Conservation (phyloP, 78 protist genomes). For the Dictyostelium brefeldianum region DNA sequence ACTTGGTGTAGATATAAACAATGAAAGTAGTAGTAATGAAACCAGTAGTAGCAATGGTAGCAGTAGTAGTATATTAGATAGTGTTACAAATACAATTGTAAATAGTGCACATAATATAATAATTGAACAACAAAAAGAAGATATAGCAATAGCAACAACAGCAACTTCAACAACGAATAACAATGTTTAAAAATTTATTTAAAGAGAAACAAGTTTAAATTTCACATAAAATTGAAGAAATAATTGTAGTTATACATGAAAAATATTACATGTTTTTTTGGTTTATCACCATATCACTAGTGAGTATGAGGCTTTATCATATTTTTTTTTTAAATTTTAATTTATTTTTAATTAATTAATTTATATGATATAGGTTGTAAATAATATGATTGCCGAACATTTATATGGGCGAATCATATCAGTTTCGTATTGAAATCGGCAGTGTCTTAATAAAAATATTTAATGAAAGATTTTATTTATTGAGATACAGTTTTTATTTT, state of each 20-base stretch:
- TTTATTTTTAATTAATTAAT: no score
- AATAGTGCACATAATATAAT: not conserved
- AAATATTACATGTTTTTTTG: no score
- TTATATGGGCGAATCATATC: no score
- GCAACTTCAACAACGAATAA: not conserved
- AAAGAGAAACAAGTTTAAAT: not conserved
- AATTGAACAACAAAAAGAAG: not conserved
- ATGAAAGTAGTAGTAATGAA: not conserved
- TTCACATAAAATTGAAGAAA: not conserved
- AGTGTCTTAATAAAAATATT: no score
- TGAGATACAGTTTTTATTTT: no score
- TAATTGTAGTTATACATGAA: not conserved
- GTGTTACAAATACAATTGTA: not conserved
- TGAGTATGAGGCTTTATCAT: no score
- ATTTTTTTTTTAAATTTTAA: no score
- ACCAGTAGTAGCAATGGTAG: not conserved
- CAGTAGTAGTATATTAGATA: not conserved
- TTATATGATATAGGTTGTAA: no score
- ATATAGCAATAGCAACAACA: not conserved
- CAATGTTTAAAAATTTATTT: not conserved
- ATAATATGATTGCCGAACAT: no score
- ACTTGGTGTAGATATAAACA: not conserved
- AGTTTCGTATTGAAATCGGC: no score
- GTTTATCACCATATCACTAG: no score
- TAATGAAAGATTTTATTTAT: no score